Evolutionary conservation across 1,139 yeast species (phyloP).

Genomic region (Magnusiomyces sp.): DNA sequence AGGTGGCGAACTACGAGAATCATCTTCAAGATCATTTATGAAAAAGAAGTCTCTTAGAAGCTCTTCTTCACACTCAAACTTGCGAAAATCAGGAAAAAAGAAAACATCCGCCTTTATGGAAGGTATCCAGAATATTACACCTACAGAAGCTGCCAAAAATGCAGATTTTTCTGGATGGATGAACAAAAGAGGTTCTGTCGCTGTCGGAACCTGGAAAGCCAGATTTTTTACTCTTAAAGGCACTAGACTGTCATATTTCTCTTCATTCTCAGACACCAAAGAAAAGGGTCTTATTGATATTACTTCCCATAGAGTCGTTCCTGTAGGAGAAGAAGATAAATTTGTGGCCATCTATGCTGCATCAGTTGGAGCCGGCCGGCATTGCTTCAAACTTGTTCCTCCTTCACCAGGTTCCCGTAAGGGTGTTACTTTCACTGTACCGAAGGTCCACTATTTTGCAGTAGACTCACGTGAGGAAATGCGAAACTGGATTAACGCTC

Average conservation of each 20-base stretch:
- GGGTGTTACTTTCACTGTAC: slow-evolving; percentile 93
- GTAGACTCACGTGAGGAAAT: slow-evolving; percentile 86
- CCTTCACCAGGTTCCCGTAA: slow-evolving; percentile 97
- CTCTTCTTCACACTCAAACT: slow-evolving; percentile 25
- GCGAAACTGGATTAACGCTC: slow-evolving; percentile 92
- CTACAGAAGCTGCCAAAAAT: slow-evolving; percentile 66
- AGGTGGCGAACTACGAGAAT: neutral
- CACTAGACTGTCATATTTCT: slow-evolving; percentile 82
- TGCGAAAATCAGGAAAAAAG: slow-evolving; percentile 16
- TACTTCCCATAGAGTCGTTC: slow-evolving; percentile 86
- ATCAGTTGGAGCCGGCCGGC: slow-evolving; percentile 85
- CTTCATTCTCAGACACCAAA: slow-evolving; percentile 65
- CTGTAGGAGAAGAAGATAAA: slow-evolving; percentile 69
- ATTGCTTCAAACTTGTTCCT: slow-evolving; percentile 86
- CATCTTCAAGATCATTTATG: neutral
- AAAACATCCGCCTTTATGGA: slow-evolving; percentile 87
- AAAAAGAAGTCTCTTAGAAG: slow-evolving; percentile 18
- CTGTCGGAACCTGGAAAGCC: slow-evolving; percentile 86
- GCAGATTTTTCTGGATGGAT: slow-evolving; percentile 90
- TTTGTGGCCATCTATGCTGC: slow-evolving; percentile 83
- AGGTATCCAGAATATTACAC: slow-evolving; percentile 71
- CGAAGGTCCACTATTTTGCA: slow-evolving; percentile 91
- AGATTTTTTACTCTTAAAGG: slow-evolving; percentile 88
- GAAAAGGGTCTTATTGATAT: slow-evolving; percentile 94
- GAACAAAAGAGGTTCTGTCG: slow-evolving; percentile 80